These are phyloP conservation scores for Blastobotrys capitulatus DNA, from an alignment of 1,139 yeast species.

Conservation along the genomic window DNA sequence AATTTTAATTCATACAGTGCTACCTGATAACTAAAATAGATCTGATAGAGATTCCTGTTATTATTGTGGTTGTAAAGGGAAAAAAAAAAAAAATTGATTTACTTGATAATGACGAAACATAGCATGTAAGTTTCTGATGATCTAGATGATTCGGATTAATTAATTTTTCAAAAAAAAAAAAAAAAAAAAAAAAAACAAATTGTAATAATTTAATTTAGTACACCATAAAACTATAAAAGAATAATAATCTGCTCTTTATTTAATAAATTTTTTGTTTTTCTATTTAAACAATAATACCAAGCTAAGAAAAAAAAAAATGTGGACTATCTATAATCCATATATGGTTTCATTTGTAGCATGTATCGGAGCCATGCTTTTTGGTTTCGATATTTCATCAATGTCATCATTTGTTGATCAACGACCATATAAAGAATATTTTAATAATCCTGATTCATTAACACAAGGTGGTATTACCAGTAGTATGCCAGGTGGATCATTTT, in stretches of 20 bases:
- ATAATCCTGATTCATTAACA: conserved; percentile 41
- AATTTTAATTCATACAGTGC: too few species aligned
- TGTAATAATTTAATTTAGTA: not conserved
- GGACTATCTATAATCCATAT: conserved; percentile 32
- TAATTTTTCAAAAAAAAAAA: not conserved
- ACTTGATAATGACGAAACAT: not conserved
- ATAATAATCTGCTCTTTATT: not conserved
- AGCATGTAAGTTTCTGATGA: not conserved
- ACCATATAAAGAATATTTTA: conserved; percentile 42
- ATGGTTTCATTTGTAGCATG: conserved; percentile 52
- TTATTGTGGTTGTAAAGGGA: too few species aligned
- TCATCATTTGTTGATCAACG: conserved; percentile 78
- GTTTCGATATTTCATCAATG: conserved; percentile 91
- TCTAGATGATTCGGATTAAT: not conserved
- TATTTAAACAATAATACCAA: too few species aligned
- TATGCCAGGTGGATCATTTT: conserved; percentile 88
- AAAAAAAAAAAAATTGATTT: too few species aligned
- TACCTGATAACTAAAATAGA: too few species aligned
- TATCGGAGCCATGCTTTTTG: conserved; percentile 89
- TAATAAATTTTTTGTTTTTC: too few species aligned
- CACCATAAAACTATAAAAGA: not conserved
- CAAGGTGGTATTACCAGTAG: conserved; percentile 91
- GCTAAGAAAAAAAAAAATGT: not conserved
- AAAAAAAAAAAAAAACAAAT: not conserved
- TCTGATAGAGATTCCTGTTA: too few species aligned